Evolutionary conservation across 1,284 basidiomycete genomes (phyloP), one percentile per base, ranked within the genome.

Genomic region (Vanrija sp.): DNA sequence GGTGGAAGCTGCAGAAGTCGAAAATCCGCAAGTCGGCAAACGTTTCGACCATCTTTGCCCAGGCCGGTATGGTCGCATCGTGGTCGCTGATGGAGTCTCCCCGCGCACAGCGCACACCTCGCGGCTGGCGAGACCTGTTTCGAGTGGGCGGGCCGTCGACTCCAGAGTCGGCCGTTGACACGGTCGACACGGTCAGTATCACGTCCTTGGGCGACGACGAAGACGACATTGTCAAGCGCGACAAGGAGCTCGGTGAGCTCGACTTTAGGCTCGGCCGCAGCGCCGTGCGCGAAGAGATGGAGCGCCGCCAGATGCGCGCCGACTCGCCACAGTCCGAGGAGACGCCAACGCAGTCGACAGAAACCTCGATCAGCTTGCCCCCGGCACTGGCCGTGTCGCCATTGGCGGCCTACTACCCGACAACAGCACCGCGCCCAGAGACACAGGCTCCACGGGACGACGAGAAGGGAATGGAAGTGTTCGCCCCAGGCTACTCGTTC

Each of bases 211-310:
- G 12, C 31, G 31, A 31, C 19, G 51, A 56, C 35, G 59, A 57
- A 47, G 41, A 57, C 22, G 42, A 46, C 2, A 35, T 66, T 22
- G 64, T 69, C 20, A 57, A 52, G 23, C 54, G 62, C n/a, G 68
- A 73, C 53, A 65, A 67, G 51, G 56, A 62, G 38, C 54, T 73
- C 10, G 51, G 56, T 25, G 72, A 73, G 57, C 49, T 73, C n/a
- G 64, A 73, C 36, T 73, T 73, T 45, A 53, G 72, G 19, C 42
- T 66, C 3, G 72, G 72, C 1, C 61, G 66, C 36, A 46, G 53
- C 3, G 72, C 70, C 0, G 72, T 67, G 10, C 55, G 61, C 23
- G 53, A 53, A 14, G 72, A 70, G 49, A 47, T 73, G n/a, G 67
- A 65, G 42, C 56, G 62, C n/a, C 37, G 57, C 4, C 54, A 54